Conservation (phyloP, 1,139 yeast genomes). For the Arxiozyma slooffiae region DNA sequence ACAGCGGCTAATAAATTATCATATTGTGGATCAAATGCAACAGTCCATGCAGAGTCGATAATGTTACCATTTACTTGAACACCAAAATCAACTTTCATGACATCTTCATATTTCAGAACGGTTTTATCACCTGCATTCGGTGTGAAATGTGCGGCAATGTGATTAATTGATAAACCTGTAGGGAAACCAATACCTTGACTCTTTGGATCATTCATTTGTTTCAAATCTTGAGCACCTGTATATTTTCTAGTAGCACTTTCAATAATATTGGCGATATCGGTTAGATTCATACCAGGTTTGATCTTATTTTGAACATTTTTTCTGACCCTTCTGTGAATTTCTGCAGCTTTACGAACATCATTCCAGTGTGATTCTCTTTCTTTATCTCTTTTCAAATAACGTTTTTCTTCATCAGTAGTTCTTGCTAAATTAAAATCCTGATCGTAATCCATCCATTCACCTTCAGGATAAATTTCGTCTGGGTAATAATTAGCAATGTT, state of each 20-base stretch:
- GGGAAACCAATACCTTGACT: constrained; percentile 93
- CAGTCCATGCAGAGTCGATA: constrained; percentile 91
- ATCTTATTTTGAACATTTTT: constrained; percentile 63
- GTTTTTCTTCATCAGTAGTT: constrained; percentile 75
- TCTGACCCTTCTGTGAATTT: constrained; percentile 86
- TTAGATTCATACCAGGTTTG: constrained; percentile 88
- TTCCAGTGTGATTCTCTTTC: constrained; percentile 61
- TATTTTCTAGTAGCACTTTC: constrained; percentile 76
- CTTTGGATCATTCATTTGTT: constrained; percentile 30
- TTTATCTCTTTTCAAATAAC: constrained; percentile 54
- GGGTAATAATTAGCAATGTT: constrained; percentile 63
- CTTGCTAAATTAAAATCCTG: constrained; percentile 67
- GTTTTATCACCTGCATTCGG: constrained; percentile 92
- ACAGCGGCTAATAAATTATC: constrained; percentile 77
- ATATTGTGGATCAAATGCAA: constrained; percentile 77
- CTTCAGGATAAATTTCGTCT: constrained; percentile 73
- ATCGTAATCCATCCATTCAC: constrained; percentile 71
- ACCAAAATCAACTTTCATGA: constrained; percentile 94
- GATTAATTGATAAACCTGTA: constrained; percentile 85
- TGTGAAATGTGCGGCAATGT: constrained; percentile 95
- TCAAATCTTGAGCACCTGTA: constrained; percentile 46
- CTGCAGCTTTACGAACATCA: constrained; percentile 92
- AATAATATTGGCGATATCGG: constrained; percentile 78
- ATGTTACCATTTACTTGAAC: constrained; percentile 95
- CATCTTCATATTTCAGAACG: constrained; percentile 73